Conservation (phyloP, 2,329 filamentous ascomycete species). For the Penicillium olsonii region DNA sequence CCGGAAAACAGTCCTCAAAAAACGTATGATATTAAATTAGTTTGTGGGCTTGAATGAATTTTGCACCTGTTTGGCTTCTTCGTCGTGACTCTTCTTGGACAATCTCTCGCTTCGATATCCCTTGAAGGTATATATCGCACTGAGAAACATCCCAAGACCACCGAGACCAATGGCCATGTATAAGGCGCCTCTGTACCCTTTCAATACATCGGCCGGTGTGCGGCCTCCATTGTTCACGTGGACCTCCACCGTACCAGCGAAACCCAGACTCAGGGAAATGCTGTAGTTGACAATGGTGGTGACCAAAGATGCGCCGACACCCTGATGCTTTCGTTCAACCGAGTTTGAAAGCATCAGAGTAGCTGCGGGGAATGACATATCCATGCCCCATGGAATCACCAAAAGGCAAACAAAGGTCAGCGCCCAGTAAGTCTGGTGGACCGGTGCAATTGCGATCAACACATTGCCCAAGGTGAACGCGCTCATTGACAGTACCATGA, state of each 20-base stretch:
- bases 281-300: slow-evolving; percentile 69
- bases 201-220: slow-evolving; percentile 34
- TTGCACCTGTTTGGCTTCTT: not conserved
- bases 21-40: not conserved
- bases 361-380: slow-evolving; percentile 66
- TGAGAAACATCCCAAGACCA: slow-evolving; percentile 29
- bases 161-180: slow-evolving; percentile 44
- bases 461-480: slow-evolving; percentile 47
- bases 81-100: not conserved
- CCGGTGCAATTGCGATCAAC: slow-evolving; percentile 50
- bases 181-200: slow-evolving; percentile 44
- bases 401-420: slow-evolving; percentile 62
- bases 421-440: slow-evolving; percentile 63
- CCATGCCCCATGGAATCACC: slow-evolving; percentile 64
- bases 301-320: slow-evolving; percentile 58
- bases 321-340: slow-evolving; percentile 50
- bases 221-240: slow-evolving; percentile 45
- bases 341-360: slow-evolving; percentile 61
- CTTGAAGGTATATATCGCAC: slow-evolving; percentile 15
- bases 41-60: not conserved
- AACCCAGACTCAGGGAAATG: slow-evolving; percentile 65
- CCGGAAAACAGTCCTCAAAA: not conserved
- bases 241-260: slow-evolving; percentile 65
- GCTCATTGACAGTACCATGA: slow-evolving; percentile 32
- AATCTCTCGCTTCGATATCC: slow-evolving; percentile 7